These are phyloP conservation scores for Ophiostoma ulmi DNA, from an alignment of 2,329 filamentous ascomycete species.

Conservation along the genomic window DNA sequence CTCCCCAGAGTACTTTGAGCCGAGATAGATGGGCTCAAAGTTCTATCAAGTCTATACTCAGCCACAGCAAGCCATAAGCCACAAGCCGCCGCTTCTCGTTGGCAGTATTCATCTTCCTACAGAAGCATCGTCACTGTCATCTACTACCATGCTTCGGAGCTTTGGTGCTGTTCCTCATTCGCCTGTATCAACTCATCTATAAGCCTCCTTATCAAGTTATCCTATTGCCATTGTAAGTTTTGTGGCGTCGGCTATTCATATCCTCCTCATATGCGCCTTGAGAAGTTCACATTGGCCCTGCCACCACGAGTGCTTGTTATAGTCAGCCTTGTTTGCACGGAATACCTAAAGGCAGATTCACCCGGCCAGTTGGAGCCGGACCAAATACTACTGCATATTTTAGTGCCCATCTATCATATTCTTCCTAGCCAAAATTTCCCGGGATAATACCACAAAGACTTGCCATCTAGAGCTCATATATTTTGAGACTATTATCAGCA, in stretches of 20 bases:
- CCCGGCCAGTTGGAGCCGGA: neutral
- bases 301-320: neutral
- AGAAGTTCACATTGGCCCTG: neutral
- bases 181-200: neutral
- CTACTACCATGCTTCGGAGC: neutral
- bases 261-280: neutral
- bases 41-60: neutral
- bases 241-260: neutral
- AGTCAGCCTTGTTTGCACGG: neutral
- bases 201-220: neutral
- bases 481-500: neutral
- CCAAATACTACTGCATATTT: neutral
- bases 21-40: neutral
- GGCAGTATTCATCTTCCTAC: neutral
- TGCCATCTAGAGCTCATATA: neutral
- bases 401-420: neutral
- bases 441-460: neutral
- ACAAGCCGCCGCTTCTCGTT: neutral
- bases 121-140: neutral
- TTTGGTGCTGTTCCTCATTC: neutral
- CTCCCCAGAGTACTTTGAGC: conserved; percentile 11
- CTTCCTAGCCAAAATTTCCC: neutral
- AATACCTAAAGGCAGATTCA: neutral
- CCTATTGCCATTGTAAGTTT: neutral
- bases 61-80: neutral